Evolutionary conservation across 1,284 basidiomycete genomes (phyloP).

Genomic region (Tranzscheliella williamsii): DNA sequence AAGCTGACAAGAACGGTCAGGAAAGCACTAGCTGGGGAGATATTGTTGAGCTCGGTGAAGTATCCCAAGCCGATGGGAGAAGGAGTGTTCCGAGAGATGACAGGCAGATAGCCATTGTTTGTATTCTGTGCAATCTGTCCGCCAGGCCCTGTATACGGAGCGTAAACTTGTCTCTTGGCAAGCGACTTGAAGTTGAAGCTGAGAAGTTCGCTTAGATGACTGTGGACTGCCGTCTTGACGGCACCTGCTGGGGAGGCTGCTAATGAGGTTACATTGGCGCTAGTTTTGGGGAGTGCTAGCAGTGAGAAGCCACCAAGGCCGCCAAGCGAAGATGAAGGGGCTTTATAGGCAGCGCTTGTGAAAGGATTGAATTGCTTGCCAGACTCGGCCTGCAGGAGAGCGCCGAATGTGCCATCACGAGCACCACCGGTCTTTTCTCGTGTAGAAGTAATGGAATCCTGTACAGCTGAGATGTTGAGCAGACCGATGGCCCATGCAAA

Average conservation of each 20-base stretch:
- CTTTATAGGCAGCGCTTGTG: constrained; percentile 18
- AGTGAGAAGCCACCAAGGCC: constrained; percentile 4
- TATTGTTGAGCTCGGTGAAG: constrained; percentile 47
- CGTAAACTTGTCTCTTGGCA: constrained; percentile 46
- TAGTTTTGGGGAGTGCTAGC: constrained; percentile 2
- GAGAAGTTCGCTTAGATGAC: constrained; percentile 5
- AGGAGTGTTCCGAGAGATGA: constrained; percentile 32
- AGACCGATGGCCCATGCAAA: constrained; percentile 87
- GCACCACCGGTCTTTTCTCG: constrained; percentile 78
- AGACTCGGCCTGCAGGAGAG: constrained; percentile 33
- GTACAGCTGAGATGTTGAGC: constrained; percentile 72
- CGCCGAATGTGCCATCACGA: constrained; percentile 61
- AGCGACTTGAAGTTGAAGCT: constrained; percentile 20
- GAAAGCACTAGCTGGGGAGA: constrained; percentile 52
- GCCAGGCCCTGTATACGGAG: constrained; percentile 54
- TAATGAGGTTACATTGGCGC: too few species aligned
- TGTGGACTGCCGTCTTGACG: neutral
- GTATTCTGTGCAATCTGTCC: constrained; percentile 36
- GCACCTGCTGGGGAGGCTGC: too few species aligned
- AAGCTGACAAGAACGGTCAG: constrained; percentile 54
- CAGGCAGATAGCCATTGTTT: constrained; percentile 25
- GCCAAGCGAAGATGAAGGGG: constrained; percentile 1
- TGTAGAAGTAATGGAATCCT: constrained; percentile 78
- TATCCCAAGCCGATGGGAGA: constrained; percentile 37
- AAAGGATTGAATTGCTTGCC: constrained; percentile 45